These are phyloP conservation scores for Talaromyces nanjingensis DNA, from an alignment of 495 filamentous ascomycete genomes.

Conservation along the genomic window DNA sequence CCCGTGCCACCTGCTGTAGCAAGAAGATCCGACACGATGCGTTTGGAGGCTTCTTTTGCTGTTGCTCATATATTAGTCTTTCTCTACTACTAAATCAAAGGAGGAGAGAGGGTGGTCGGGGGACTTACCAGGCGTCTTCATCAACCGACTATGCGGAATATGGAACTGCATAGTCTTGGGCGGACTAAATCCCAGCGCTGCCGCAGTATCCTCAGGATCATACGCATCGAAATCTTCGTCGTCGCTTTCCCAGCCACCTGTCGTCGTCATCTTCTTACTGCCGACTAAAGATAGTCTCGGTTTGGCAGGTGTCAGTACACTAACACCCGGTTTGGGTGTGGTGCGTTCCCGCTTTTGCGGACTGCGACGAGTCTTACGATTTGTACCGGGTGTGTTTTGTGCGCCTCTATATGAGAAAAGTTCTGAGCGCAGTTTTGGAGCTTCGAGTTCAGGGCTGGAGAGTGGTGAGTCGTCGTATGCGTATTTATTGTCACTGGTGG, in stretches of 20 bases:
- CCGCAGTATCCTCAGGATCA: slow-evolving; percentile 51
- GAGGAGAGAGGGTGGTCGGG: background rate
- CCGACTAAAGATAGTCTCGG: slow-evolving; percentile 7
- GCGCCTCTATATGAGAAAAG: slow-evolving; percentile 66
- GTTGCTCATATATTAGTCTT: background rate
- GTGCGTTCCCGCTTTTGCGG: slow-evolving; percentile 17
- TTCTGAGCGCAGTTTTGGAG: slow-evolving; percentile 74
- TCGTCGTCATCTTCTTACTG: slow-evolving; percentile 18
- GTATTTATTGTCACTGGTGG: slow-evolving; percentile 19
- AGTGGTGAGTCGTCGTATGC: slow-evolving; percentile 51
- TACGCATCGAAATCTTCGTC: slow-evolving; percentile 46
- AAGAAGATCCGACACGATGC: slow-evolving; percentile 87
- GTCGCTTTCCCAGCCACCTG: slow-evolving; percentile 61
- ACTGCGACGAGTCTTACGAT: slow-evolving; percentile 27
- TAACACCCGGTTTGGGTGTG: slow-evolving; percentile 63
- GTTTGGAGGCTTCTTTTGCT: slow-evolving; percentile 85
- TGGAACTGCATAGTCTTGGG: slow-evolving; percentile 98
- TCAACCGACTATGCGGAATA: slow-evolving; percentile 73
- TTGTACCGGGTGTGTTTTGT: slow-evolving; percentile 26
- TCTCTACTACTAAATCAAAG: background rate
- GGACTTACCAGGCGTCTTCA: slow-evolving; percentile 82
- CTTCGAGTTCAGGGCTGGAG: slow-evolving; percentile 70
- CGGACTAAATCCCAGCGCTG: slow-evolving; percentile 64
- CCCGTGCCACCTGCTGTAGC: slow-evolving; percentile 66
- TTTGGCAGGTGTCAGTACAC: slow-evolving; percentile 64